Base-by-base conservation (phyloP, 2,329 filamentous ascomycete species). In the Penicillium italicum region DNA sequence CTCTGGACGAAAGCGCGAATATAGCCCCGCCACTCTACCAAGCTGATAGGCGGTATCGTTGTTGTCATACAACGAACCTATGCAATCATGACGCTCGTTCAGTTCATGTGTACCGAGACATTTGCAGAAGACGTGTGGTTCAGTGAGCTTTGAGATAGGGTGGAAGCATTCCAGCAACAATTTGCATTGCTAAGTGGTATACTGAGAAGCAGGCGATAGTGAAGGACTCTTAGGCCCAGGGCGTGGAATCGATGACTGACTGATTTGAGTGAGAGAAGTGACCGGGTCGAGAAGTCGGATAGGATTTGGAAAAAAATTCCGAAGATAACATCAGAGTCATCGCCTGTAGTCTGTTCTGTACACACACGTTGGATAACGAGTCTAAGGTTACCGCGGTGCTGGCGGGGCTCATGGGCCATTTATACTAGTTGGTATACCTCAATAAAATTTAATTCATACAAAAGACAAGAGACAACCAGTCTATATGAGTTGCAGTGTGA, bases 151-250 rank as follows among this genome's bases (percentile, higher is more conserved):
- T 24, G 82, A 85, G 59, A 80, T 84, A 0, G 89, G 90, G 60
- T 88, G 89, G 67, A 88, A 92, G 70, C 88, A 90, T 74, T 93
- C 89, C 40, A 95, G 82, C 36, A 92, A 83, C 37, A 94, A 74
- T 51, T 85, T 82, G 66, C 90, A 83, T 36, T 84, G 81, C 36
- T 80, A 8, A 87, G 73, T 3, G 81, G 74, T 5, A 84, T 80
- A 20, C 84, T 83, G 20, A 80, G 71, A 44, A 86, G 73, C 2
- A 91, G 77, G 33, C 88, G 85, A 46, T 81, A 79, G 60, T 88
- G 83, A 8, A 91, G 73, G 42, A 90, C 80, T 26, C 83, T 82
- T 5, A 85, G 73, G 54, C 88, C 79, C 38, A 89, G 68, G 38
- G 78, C 82, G 69, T 87, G 80, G 64, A 91, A 83, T 37, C 83